Percentiles rank a stretch among this genome's conserved stretches.
Conservation (phyloP, 75 land plant genomes). For the Azolla pinnata region DNA sequence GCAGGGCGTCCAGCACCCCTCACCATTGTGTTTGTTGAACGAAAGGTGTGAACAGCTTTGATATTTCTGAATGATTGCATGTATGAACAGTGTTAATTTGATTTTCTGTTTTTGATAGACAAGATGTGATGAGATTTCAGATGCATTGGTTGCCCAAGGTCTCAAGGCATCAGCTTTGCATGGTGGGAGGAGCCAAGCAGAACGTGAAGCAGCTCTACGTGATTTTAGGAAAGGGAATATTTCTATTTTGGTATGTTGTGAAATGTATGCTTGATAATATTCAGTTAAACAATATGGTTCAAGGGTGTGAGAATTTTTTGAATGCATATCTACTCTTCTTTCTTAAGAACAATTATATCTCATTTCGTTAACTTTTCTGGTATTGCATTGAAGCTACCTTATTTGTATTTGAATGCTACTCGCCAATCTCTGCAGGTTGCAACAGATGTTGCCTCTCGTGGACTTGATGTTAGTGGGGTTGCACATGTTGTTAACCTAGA, state of each 20-base stretch:
- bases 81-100: conserved; percentile 3
- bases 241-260: conserved; percentile 40
- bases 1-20: conserved; percentile 44
- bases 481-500: conserved; percentile 79
- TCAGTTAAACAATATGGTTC: too few species aligned
- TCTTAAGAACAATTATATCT: too few species aligned
- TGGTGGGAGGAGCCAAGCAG: conserved; percentile 68
- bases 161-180: conserved; percentile 65
- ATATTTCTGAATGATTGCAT: neutral
- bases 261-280: too few species aligned
- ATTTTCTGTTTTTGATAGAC: conserved; percentile 28
- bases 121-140: conserved; percentile 64
- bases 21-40: conserved; percentile 68
- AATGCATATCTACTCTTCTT: too few species aligned
- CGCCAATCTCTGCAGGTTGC: conserved; percentile 34
- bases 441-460: conserved; percentile 80
- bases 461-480: conserved; percentile 68
- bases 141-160: conserved; percentile 63
- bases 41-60: conserved; percentile 32
- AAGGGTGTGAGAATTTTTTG: too few species aligned
- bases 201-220: conserved; percentile 64
- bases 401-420: neutral
- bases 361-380: too few species aligned
- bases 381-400: too few species aligned
- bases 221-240: conserved; percentile 64